Conservation (phyloP, 805 yeast species). For the Candida silvatica region DNA sequence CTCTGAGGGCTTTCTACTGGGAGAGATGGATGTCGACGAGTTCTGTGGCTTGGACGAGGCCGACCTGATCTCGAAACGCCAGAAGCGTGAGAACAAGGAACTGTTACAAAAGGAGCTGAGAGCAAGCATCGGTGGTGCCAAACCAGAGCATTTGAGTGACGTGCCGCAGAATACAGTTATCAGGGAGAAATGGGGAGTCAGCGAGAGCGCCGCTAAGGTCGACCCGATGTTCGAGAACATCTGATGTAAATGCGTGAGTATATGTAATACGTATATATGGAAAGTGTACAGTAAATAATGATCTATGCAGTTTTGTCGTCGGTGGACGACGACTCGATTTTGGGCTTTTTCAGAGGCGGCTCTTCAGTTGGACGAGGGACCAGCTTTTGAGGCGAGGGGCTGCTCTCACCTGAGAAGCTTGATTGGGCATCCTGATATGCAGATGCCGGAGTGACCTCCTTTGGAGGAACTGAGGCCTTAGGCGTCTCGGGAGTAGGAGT, state of each 20-base stretch:
- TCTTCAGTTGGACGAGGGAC: neutral
- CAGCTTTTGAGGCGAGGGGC: too few species aligned
- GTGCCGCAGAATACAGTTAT: constrained; percentile 19
- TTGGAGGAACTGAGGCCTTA: too few species aligned
- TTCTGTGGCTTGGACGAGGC: constrained; percentile 15
- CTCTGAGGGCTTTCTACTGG: constrained; percentile 12
- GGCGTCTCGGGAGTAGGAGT: too few species aligned
- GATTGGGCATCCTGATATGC: too few species aligned
- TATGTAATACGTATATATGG: neutral
- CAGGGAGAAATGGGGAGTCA: constrained; percentile 27
- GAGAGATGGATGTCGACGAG: constrained; percentile 12
- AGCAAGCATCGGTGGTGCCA: constrained; percentile 16
- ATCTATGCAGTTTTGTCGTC: too few species aligned
- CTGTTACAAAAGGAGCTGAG: constrained; percentile 22
- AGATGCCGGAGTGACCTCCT: too few species aligned
- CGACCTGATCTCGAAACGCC: constrained; percentile 20
- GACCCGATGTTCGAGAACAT: constrained; percentile 19
- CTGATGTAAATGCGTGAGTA: neutral
- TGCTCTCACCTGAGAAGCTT: too few species aligned
- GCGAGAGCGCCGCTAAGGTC: constrained; percentile 26
- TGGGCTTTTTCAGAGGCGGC: too few species aligned
- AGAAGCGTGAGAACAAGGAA: constrained; percentile 19
- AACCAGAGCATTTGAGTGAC: constrained; percentile 21
- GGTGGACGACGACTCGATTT: too few species aligned
- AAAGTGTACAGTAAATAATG: neutral